Conservation (phyloP, 805 yeast species). For the Priceomyces fermenticarens region DNA sequence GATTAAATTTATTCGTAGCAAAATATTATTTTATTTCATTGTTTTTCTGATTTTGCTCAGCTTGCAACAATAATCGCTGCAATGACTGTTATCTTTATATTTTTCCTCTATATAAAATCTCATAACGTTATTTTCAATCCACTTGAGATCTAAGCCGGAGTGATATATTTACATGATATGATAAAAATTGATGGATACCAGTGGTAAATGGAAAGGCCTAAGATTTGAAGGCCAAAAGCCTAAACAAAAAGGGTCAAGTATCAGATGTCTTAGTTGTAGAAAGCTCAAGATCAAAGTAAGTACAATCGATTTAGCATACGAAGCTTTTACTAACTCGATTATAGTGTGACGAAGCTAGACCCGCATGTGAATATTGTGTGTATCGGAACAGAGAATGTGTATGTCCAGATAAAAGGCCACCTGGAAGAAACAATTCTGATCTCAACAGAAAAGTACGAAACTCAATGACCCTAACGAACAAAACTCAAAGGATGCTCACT, state of each 20-base stretch:
- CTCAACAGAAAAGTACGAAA: not conserved
- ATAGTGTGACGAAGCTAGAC: constrained; percentile 22
- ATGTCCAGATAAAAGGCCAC: constrained; percentile 9
- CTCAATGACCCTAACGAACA: not conserved
- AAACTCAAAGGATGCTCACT: constrained; percentile 5
- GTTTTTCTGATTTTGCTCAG: too few relatives aligned
- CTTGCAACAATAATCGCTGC: too few relatives aligned
- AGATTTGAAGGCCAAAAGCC: not conserved
- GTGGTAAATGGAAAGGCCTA: not conserved
- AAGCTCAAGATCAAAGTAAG: constrained; percentile 12
- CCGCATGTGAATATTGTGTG: constrained; percentile 25
- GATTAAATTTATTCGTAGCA: too few relatives aligned
- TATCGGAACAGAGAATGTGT: constrained; percentile 19
- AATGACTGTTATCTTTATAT: too few relatives aligned
- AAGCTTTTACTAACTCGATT: not conserved
- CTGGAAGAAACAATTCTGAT: not conserved
- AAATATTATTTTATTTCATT: too few relatives aligned
- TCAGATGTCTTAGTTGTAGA: constrained; percentile 11
- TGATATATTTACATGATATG: not conserved
- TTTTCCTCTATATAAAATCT: too few relatives aligned
- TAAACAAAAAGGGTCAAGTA: constrained; percentile 2
- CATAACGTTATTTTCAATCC: too few relatives aligned
- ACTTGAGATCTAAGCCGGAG: too few relatives aligned
- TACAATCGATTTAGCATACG: not conserved
- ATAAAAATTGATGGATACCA: not conserved